Conservation (phyloP, 1,284 basidiomycete species). For the Austroboletus novae-zelandiae region DNA sequence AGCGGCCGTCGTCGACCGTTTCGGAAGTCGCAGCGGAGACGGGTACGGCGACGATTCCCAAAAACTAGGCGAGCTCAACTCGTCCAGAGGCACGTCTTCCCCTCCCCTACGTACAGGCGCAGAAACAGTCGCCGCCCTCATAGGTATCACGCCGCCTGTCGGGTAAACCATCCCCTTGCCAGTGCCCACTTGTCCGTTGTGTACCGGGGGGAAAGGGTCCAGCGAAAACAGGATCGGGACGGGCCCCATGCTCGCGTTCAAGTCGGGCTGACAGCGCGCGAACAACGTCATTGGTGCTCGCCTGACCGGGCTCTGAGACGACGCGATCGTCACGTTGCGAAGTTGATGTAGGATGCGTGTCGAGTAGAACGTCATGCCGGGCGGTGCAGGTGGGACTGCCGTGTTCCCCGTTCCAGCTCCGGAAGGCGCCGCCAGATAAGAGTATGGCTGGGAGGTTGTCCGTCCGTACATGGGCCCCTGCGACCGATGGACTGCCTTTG, state of each 20-base stretch:
- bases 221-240: constrained; percentile 64
- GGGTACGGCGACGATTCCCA: not conserved
- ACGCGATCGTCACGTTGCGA: constrained; percentile 13
- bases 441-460: constrained; percentile 20
- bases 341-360: constrained; percentile 30
- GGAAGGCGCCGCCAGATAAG: constrained; percentile 6
- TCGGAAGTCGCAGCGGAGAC: constrained; percentile 17
- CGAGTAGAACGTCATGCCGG: constrained; percentile 28
- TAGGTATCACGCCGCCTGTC: constrained; percentile 11
- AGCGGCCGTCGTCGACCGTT: constrained; percentile 3
- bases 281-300: constrained; percentile 56
- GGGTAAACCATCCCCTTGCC: not conserved
- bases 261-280: constrained; percentile 54
- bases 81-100: not conserved
- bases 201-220: constrained; percentile 47
- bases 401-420: constrained; percentile 5
- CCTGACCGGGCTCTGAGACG: constrained; percentile 18
- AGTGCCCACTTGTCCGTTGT: not conserved
- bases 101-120: constrained; percentile 25
- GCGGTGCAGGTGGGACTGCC: constrained; percentile 7
- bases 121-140: constrained; percentile 33
- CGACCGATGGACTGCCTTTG: constrained; percentile 43
- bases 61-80: constrained; percentile 1
- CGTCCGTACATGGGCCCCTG: constrained; percentile 62
- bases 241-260: constrained; percentile 52